Evolutionary conservation across 768 basidiomycete genomes (phyloP).

Genomic region (Phanerodontia chrysosporium): DNA sequence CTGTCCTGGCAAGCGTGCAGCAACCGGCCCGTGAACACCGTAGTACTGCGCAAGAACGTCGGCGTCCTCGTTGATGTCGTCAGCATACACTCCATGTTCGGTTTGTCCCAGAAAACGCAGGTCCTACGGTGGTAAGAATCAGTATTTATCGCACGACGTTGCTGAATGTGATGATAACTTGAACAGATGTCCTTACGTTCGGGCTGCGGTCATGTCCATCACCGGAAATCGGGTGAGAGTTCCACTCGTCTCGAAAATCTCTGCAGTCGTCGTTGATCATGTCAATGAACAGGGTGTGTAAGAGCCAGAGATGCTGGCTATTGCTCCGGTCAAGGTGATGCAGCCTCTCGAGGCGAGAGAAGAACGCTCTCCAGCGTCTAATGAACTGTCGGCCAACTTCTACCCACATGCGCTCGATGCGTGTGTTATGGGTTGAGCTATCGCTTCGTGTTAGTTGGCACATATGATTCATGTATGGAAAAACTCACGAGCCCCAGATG

Average conservation of each 20-base stretch:
- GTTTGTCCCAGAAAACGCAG: slow-evolving; percentile 16
- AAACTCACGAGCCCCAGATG: slow-evolving; percentile 26
- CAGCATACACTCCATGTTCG: slow-evolving; percentile 14
- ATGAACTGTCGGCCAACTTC: slow-evolving; percentile 39
- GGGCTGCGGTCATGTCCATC: slow-evolving; percentile 20
- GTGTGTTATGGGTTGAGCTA: slow-evolving; percentile 38
- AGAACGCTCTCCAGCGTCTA: slow-evolving; percentile 39
- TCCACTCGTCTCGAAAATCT: slow-evolving; percentile 35
- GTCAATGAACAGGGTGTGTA: slow-evolving; percentile 37
- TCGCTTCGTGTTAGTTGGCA: no score
- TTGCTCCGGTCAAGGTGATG: slow-evolving; percentile 32
- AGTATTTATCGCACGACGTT: no score
- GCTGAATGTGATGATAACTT: neutral
- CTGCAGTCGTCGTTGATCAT: slow-evolving; percentile 34
- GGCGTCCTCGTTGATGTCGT: slow-evolving; percentile 15
- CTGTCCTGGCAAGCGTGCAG: neutral
- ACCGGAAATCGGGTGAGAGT: slow-evolving; percentile 33
- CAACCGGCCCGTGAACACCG: slow-evolving; percentile 5
- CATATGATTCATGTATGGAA: no score
- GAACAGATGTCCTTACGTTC: slow-evolving; percentile 7
- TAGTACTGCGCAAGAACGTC: slow-evolving; percentile 14
- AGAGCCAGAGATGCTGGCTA: slow-evolving; percentile 37
- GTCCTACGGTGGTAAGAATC: slow-evolving; percentile 18
- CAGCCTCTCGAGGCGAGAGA: slow-evolving; percentile 28
- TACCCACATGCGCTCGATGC: slow-evolving; percentile 43